Percentiles rank a stretch among this genome's conserved stretches.
Conservation (phyloP, 306 rosid genomes). For the Citrullus mucosospermus region DNA sequence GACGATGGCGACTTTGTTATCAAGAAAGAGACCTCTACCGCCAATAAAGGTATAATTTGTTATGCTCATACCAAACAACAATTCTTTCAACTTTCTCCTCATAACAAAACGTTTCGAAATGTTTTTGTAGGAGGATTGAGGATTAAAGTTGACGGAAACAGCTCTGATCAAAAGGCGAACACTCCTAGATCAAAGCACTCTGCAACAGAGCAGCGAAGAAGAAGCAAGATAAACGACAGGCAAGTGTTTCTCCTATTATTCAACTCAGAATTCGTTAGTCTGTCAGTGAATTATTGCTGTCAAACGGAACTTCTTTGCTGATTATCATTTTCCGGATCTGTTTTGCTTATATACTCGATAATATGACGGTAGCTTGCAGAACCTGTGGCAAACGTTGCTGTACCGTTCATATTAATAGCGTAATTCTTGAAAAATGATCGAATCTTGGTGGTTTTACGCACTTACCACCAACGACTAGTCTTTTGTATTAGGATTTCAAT, state of each 20-base stretch:
- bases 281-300: not conserved
- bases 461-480: not conserved
- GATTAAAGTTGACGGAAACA: constrained; percentile 52
- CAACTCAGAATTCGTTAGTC: not conserved
- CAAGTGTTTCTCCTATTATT: constrained; percentile 19
- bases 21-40: constrained; percentile 48
- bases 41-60: constrained; percentile 37
- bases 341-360: not conserved
- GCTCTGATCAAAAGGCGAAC: constrained; percentile 72
- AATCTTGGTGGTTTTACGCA: not conserved
- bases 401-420: not conserved
- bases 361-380: not conserved
- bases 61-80: not conserved
- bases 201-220: constrained; percentile 93
- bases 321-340: not conserved
- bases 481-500: not conserved
- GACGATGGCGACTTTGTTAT: constrained; percentile 50
- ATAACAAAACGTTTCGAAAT: not conserved
- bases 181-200: constrained; percentile 98
- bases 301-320: not conserved
- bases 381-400: too few species aligned
- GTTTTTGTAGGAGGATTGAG: constrained; percentile 32
- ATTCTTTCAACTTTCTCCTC: not conserved
- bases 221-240: constrained; percentile 99
- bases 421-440: not conserved